Evolutionary conservation across 2,329 filamentous ascomycete species (phyloP).

Genomic region (Coniochaeta ligniaria): DNA sequence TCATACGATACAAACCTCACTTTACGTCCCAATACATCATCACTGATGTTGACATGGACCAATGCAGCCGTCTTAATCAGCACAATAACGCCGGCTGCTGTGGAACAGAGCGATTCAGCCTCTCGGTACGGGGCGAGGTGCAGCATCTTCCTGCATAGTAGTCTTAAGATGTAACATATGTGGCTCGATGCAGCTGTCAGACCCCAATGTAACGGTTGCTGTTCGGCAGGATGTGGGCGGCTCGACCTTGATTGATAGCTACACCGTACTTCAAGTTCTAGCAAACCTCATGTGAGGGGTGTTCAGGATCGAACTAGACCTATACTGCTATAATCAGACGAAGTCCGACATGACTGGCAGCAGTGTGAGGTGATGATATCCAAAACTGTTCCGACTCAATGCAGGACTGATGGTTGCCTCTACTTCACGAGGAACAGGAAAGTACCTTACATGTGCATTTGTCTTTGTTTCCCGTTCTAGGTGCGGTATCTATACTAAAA

Average conservation of each 20-base stretch:
- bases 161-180: not conserved
- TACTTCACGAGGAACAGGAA: no score
- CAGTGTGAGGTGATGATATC: no score
- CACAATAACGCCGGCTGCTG: not conserved
- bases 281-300: not conserved
- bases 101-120: not conserved
- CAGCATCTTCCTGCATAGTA: not conserved
- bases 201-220: not conserved
- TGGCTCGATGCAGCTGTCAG: not conserved
- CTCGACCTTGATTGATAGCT: not conserved
- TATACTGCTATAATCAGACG: no score
- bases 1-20: not conserved
- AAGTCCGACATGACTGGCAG: no score
- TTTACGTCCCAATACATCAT: not conserved
- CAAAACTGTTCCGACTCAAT: no score
- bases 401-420: no score
- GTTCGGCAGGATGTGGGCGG: not conserved
- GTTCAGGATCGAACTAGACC: no score
- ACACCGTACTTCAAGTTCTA: not conserved
- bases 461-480: not conserved
- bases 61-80: not conserved
- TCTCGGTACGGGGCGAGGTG: not conserved
- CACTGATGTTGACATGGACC: not conserved
- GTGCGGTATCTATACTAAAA: not conserved
- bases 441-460: no score